These are phyloP conservation scores for Aspergillus incahuasiensis DNA, from an alignment of 495 filamentous ascomycete genomes.

Conservation along the genomic window DNA sequence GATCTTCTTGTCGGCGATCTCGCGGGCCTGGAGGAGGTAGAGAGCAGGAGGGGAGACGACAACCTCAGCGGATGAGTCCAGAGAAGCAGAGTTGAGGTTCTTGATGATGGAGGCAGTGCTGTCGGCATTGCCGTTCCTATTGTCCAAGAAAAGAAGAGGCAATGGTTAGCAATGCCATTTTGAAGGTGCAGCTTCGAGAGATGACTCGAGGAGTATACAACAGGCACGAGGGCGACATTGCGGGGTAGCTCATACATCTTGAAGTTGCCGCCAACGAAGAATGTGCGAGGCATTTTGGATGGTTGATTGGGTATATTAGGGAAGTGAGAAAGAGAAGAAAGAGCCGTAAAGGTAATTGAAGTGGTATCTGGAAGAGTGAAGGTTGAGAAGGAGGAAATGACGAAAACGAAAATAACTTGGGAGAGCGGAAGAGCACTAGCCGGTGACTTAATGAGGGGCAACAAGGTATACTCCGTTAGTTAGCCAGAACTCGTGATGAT, in stretches of 20 bases:
- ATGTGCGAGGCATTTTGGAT: conserved; percentile 80
- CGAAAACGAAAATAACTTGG: conserved; percentile 13
- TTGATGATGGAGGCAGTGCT: conserved; percentile 83
- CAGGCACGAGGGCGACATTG: conserved; percentile 11
- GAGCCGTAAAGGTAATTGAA: conserved; percentile 7
- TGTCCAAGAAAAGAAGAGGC: conserved; percentile 7
- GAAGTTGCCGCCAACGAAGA: conserved; percentile 99
- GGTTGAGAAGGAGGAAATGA: conserved; percentile 3
- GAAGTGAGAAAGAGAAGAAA: conserved; percentile 1
- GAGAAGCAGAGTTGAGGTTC: conserved; percentile 74
- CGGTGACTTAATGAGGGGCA: conserved; percentile 11
- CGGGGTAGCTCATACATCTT: conserved; percentile 68
- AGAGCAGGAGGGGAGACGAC: conserved; percentile 87
- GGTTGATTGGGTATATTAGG: neutral
- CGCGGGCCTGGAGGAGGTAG: conserved; percentile 81
- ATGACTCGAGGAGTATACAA: neutral
- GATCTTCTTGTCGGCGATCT: conserved; percentile 63
- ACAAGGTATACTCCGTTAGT: no score
- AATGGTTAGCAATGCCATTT: conserved; percentile 11
- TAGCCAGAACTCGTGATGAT: neutral
- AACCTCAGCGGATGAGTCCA: conserved; percentile 58
- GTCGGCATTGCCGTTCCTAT: conserved; percentile 86
- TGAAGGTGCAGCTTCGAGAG: neutral
- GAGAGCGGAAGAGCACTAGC: conserved; percentile 1
- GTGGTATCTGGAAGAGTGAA: conserved; percentile 10